Conservation (phyloP, 176 grass and related monocot species). For the Elaeis guineensis region DNA sequence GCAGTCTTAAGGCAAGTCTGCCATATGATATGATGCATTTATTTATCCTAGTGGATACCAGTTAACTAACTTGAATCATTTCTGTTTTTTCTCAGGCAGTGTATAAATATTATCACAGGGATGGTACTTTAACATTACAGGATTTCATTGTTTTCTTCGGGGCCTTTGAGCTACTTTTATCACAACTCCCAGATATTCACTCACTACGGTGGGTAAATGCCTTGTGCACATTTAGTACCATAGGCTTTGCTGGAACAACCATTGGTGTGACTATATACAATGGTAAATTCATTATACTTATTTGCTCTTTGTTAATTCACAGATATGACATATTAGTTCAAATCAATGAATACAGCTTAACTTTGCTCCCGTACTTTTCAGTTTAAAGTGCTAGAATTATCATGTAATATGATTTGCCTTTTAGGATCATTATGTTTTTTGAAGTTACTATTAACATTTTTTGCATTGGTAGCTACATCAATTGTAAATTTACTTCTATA, state of each 20-base stretch:
- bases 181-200: constrained; percentile 74
- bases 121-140: constrained; percentile 39
- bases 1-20: constrained; percentile 50
- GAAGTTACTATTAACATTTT: too few species aligned
- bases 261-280: constrained; percentile 55
- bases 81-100: constrained; percentile 32
- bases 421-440: too few species aligned
- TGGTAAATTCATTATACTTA: constrained; percentile 31
- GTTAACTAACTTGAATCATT: neutral
- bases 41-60: neutral
- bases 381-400: too few species aligned
- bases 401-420: too few species aligned
- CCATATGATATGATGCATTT: neutral
- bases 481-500: too few species aligned
- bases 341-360: too few species aligned
- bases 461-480: too few species aligned
- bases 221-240: constrained; percentile 55
- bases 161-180: constrained; percentile 49
- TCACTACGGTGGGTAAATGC: constrained; percentile 78
- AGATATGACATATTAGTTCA: too few species aligned
- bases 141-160: constrained; percentile 79
- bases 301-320: too few species aligned
- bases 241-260: constrained; percentile 56
- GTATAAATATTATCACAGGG: constrained; percentile 39
- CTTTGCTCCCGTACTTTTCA: too few species aligned